These are phyloP conservation scores for Coniosporium tulheliwenetii DNA, from an alignment of 2,329 filamentous ascomycete genomes.

Conservation along the genomic window DNA sequence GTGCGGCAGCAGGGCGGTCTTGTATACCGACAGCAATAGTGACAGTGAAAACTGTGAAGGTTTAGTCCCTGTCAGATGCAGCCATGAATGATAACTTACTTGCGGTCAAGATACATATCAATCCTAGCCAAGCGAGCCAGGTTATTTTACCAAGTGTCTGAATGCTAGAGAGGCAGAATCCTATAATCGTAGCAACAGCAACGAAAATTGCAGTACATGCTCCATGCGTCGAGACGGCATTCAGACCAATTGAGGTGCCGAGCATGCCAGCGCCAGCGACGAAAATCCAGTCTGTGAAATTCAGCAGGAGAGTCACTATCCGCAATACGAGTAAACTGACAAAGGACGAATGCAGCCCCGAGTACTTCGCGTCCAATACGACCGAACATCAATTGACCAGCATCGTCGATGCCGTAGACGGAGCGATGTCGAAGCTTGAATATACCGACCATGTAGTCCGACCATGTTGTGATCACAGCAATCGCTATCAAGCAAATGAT, in stretches of 20 bases:
- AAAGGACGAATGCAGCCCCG: constrained; percentile 21
- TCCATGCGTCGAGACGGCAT: constrained; percentile 10
- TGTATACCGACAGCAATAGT: constrained; percentile 15
- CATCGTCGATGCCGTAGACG: constrained; percentile 43
- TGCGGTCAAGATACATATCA: constrained; percentile 9
- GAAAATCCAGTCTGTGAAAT: constrained; percentile 9
- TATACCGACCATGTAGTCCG: constrained; percentile 30
- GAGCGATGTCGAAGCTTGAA: constrained; percentile 40
- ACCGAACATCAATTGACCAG: constrained; percentile 38
- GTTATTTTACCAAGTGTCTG: constrained; percentile 16
- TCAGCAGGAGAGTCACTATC: neutral
- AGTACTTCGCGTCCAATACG: constrained; percentile 34
- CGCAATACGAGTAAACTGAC: constrained; percentile 7
- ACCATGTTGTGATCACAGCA: constrained; percentile 31
- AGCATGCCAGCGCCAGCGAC: constrained; percentile 25
- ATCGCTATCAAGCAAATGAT: constrained; percentile 26
- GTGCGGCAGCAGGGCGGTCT: constrained; percentile 18
- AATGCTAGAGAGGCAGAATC: constrained; percentile 13
- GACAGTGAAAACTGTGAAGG: constrained; percentile 12
- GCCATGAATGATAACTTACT: neutral
- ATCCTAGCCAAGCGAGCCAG: constrained; percentile 20
- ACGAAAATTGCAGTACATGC: constrained; percentile 22
- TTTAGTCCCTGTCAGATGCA: neutral
- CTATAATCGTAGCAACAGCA: constrained; percentile 7
- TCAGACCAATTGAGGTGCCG: constrained; percentile 13